These are phyloP conservation scores for Pleurotus cornucopiae DNA, from an alignment of 768 basidiomycete species.

Conservation along the genomic window DNA sequence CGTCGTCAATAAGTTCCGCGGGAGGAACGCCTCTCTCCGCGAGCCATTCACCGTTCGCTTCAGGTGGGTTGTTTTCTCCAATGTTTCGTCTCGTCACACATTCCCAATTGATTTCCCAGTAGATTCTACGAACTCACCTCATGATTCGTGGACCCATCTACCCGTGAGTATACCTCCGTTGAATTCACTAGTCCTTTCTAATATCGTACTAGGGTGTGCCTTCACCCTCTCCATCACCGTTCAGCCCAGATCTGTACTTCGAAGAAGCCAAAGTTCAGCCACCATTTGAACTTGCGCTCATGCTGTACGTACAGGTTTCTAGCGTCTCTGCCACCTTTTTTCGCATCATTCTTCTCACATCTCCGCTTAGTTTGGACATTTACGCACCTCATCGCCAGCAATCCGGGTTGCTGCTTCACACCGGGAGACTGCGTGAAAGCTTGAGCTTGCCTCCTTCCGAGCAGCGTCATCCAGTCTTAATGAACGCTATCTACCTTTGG, in stretches of 20 bases:
- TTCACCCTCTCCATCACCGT: slow-evolving; percentile 50
- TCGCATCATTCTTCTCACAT: slow-evolving; percentile 9
- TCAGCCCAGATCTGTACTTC: slow-evolving; percentile 42
- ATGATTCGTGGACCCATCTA: slow-evolving; percentile 44
- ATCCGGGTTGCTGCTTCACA: slow-evolving; percentile 67
- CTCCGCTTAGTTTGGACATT: slow-evolving; percentile 56
- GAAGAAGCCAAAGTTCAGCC: slow-evolving; percentile 42
- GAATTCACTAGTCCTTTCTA: slow-evolving; percentile 8
- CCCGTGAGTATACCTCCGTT: slow-evolving; percentile 18
- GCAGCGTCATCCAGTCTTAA: slow-evolving; percentile 70
- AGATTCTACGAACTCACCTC: slow-evolving; percentile 49
- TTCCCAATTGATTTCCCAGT: slow-evolving; percentile 8
- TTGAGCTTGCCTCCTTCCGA: slow-evolving; percentile 48
- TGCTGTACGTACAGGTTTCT: slow-evolving; percentile 47
- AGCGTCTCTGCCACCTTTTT: slow-evolving; percentile 8
- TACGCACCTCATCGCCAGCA: slow-evolving; percentile 75
- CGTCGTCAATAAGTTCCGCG: slow-evolving; percentile 48
- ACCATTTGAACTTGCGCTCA: slow-evolving; percentile 57
- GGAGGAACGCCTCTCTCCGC: slow-evolving; percentile 45
- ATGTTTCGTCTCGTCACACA: not conserved
- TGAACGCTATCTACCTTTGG: slow-evolving; percentile 82
- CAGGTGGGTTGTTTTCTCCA: slow-evolving; percentile 31
- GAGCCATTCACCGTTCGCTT: slow-evolving; percentile 58
- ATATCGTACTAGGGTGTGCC: slow-evolving; percentile 28
- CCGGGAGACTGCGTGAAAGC: slow-evolving; percentile 60